Conservation (phyloP, 352 stramenopile genomes). For the Peronospora destructor region DNA sequence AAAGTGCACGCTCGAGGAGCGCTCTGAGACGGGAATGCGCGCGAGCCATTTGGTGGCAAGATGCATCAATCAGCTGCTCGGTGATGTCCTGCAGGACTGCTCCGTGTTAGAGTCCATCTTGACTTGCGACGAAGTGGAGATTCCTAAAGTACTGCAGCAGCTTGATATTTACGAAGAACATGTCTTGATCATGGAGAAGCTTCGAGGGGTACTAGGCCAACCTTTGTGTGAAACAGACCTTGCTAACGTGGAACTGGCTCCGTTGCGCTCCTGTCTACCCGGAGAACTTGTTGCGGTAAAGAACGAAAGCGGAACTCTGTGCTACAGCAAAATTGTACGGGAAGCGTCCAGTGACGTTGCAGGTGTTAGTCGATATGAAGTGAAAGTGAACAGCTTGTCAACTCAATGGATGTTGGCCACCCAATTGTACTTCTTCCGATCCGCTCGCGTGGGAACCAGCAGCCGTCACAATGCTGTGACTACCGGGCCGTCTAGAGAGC, state of each 20-base stretch:
- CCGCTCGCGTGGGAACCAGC: conserved; percentile 29
- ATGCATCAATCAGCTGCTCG: conserved; percentile 65
- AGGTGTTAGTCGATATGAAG: conserved; percentile 50
- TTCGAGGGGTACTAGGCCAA: conserved; percentile 53
- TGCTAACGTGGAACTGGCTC: conserved; percentile 44
- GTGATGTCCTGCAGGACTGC: conserved; percentile 53
- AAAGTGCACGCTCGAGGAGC: conserved; percentile 29
- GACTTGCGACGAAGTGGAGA: conserved; percentile 41
- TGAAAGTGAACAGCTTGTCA: conserved; percentile 42
- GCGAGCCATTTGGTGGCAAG: conserved; percentile 50
- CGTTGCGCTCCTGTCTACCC: conserved; percentile 55
- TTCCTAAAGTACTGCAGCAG: conserved; percentile 40
- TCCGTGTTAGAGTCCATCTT: conserved; percentile 62
- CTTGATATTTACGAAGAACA: conserved; percentile 65
- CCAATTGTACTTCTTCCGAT: conserved; percentile 71
- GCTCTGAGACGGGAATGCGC: conserved; percentile 31
- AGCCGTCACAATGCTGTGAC: background rate
- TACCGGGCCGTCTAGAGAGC: background rate
- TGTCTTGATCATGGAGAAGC: conserved; percentile 53
- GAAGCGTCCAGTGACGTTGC: conserved; percentile 29
- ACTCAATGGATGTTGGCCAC: conserved; percentile 42
- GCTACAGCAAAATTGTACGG: conserved; percentile 58
- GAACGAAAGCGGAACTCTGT: conserved; percentile 30
- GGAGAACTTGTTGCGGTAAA: conserved; percentile 68
- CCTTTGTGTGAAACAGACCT: conserved; percentile 43